Evolutionary conservation across 225 moss, liverwort and hornwort genomes (phyloP), one percentile per base, ranked within the genome.

Genomic region (Pseudisothecium myosuroides): DNA sequence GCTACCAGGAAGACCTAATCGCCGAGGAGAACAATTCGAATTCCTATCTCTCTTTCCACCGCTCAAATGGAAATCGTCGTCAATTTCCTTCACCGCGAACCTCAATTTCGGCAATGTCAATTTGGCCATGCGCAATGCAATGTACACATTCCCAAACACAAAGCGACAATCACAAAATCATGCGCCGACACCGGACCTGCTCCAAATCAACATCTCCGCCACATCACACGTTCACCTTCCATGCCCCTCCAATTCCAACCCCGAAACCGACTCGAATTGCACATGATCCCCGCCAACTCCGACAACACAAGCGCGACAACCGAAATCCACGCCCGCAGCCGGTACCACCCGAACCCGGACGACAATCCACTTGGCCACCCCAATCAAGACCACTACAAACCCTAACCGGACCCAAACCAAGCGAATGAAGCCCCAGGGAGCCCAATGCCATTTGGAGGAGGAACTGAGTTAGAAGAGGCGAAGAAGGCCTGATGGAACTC

Each of bases 401-500:
- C 89, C 89, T 91, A 89, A 83, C 50, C 65, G 18, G 75, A 6
- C 41, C 32, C 5, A 85, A 55, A 41, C 36, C 55, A 58, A 59
- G 34, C 50, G 14, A 61, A 59, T 11, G 36, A 22, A 64, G 41
- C 2, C 64, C 49, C 16, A 49, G 2, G 65, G 17, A 50, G 24
- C 34, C 37, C 45, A 63, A 47, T 64, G 50, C 65, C 83, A 49
- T 12, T 5, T 2, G 6, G 4, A 65, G 32, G 47, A 63, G 47
- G 19, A 76, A 87, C 12, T 23, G 21, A 36, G 12, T 9, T 2
- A 34, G 26, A 11, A 6, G 37, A 58, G 20, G 32, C 29, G 15
- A 47, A 11, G n/a, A 41, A 56, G 54, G 62, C 10, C 32, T 10
- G 41, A 36, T 9, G 4, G 81, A 39, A 94, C 99, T 97, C 91